Percentiles rank a stretch among this genome's conserved stretches.
Evolutionary conservation across 2,329 filamentous ascomycete species (phyloP).

Genomic region (Gremmenia infestans): DNA sequence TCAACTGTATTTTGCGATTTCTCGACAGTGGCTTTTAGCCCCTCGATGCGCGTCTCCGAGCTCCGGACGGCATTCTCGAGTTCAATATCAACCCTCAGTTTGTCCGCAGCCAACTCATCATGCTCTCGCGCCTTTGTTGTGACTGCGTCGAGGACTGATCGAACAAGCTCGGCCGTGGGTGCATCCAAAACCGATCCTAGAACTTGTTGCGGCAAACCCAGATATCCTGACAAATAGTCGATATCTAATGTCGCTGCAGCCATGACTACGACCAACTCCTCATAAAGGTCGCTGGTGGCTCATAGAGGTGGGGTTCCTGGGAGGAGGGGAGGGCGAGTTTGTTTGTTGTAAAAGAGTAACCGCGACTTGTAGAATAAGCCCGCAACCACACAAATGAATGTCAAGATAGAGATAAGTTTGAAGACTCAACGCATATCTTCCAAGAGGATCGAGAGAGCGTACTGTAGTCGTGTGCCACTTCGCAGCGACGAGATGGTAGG

Average conservation of each 20-base stretch:
- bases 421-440: slow-evolving; percentile 3
- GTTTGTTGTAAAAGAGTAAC: background rate
- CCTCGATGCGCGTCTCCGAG: slow-evolving; percentile 76
- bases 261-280: slow-evolving; percentile 40
- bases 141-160: slow-evolving; percentile 68
- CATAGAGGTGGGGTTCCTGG: background rate
- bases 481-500: background rate
- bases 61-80: slow-evolving; percentile 84
- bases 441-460: background rate
- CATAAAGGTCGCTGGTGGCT: slow-evolving; percentile 17
- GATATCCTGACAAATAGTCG: slow-evolving; percentile 67
- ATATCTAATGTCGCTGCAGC: slow-evolving; percentile 60
- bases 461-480: background rate
- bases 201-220: slow-evolving; percentile 61
- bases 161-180: slow-evolving; percentile 75
- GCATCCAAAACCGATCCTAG: slow-evolving; percentile 56
- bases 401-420: background rate
- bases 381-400: background rate
- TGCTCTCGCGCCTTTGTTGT: slow-evolving; percentile 75
- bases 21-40: slow-evolving; percentile 74
- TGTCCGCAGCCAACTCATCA: slow-evolving; percentile 78
- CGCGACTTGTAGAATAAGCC: background rate
- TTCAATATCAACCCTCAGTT: slow-evolving; percentile 85
- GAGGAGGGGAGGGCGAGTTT: background rate
- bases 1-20: slow-evolving; percentile 81